Percentiles rank a stretch among this genome's conserved stretches.
phyloP scores from a whole-genome alignment of 352 stramenopile genomes.

The Globisporangium apiculatum region DNA sequence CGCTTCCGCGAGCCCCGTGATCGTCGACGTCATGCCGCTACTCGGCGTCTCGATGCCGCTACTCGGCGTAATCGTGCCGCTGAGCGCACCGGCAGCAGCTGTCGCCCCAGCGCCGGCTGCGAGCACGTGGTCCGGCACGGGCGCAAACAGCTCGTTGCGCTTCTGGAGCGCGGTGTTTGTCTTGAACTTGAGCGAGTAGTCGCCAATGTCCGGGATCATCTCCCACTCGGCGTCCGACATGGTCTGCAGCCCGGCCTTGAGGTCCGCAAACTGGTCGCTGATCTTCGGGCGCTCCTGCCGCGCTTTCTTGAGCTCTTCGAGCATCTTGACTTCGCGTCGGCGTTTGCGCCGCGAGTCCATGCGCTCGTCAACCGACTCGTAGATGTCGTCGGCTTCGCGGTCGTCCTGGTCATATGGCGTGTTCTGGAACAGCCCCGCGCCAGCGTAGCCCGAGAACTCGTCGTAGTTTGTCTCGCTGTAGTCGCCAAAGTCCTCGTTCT shows the following conservation, averaged over 20 bases:
- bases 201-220: constrained; percentile 94
- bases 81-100: constrained; percentile 18
- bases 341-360: constrained; percentile 92
- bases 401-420: constrained; percentile 96
- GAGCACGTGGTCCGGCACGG: constrained; percentile 92
- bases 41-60: constrained; percentile 44
- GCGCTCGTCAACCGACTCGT: constrained; percentile 93
- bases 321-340: constrained; percentile 68
- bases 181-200: constrained; percentile 93
- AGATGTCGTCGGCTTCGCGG: constrained; percentile 94
- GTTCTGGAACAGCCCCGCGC: constrained; percentile 83
- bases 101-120: constrained; percentile 32
- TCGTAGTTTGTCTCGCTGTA: constrained; percentile 92
- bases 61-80: constrained; percentile 45
- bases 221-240: constrained; percentile 95
- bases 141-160: constrained; percentile 93
- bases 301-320: constrained; percentile 85
- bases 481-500: constrained; percentile 83
- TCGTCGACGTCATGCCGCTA: constrained; percentile 51
- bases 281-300: constrained; percentile 90
- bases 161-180: constrained; percentile 87
- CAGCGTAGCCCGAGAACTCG: constrained; percentile 87
- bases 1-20: constrained; percentile 89
- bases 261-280: constrained; percentile 95
- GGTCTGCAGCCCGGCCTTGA: constrained; percentile 90